A percentile compares a stretch with the other conserved stretches of the same genome.
These are phyloP conservation scores for Trichoderma sp. DNA, from an alignment of 2,329 filamentous ascomycete species.

Conservation along the genomic window DNA sequence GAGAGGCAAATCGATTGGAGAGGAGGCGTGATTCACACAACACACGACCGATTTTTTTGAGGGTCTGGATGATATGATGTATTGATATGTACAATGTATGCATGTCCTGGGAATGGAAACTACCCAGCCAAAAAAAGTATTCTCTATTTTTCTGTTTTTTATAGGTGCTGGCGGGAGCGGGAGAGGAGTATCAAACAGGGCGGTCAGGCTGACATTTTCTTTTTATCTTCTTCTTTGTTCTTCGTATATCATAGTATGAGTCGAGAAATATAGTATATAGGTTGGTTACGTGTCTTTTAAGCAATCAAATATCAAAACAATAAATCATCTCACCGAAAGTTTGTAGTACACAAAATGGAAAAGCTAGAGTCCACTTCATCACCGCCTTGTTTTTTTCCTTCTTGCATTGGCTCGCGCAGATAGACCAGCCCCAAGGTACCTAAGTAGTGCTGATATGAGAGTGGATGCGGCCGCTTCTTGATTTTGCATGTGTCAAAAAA, in stretches of 20 bases:
- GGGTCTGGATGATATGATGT: background rate
- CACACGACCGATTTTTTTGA: no score
- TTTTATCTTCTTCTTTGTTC: background rate
- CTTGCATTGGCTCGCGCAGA: background rate
- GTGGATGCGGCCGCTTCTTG: background rate
- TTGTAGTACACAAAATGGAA: background rate
- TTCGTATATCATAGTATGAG: background rate
- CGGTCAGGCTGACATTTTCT: background rate
- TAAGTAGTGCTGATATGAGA: background rate
- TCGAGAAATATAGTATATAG: background rate
- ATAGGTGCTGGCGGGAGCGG: background rate
- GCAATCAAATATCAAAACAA: background rate
- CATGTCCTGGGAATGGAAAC: background rate
- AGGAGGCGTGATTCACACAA: background rate
- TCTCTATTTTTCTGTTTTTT: background rate
- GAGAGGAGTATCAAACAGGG: background rate
- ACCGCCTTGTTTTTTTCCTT: background rate
- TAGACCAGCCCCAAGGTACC: background rate
- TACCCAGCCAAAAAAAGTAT: background rate
- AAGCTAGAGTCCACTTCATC: background rate
- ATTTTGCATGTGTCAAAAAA: slow-evolving; percentile 5
- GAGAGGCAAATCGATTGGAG: background rate
- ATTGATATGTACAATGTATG: slow-evolving; percentile 3
- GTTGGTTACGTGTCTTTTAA: background rate
- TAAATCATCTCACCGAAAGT: background rate